phyloP scores from a whole-genome alignment of 169 alveolate genomes.

The Plasmodium vivax region DNA sequence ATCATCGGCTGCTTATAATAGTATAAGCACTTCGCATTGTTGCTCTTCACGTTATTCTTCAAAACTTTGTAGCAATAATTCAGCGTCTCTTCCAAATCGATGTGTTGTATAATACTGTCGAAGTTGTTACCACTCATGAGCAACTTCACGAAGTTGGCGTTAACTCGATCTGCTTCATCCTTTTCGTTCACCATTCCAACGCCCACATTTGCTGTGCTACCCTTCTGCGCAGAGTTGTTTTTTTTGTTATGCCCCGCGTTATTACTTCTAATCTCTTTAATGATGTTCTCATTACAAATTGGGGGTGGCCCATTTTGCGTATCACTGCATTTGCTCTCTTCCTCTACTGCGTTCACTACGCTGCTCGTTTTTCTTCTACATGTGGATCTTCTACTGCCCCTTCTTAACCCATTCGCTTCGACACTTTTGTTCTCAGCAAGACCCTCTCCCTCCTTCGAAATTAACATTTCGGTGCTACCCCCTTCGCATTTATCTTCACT shows the following conservation, averaged over 20 bases:
- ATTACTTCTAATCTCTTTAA: background rate
- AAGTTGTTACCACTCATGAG: background rate
- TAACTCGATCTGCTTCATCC: background rate
- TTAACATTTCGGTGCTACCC: background rate
- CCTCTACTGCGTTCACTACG: background rate
- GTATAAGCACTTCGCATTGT: constrained; percentile 23
- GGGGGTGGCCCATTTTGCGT: background rate
- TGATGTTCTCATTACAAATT: background rate
- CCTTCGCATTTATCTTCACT: background rate
- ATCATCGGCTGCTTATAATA: constrained; percentile 1
- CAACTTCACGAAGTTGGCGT: background rate
- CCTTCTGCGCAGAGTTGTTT: background rate
- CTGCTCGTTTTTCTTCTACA: background rate
- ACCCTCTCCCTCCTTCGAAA: background rate
- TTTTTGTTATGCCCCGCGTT: background rate
- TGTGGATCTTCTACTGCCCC: background rate
- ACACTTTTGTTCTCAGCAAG: background rate
- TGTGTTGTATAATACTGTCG: constrained; percentile 22
- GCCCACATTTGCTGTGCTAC: background rate
- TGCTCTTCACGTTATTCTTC: constrained; percentile 11
- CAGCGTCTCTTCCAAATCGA: constrained; percentile 54
- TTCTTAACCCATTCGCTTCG: background rate
- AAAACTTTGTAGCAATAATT: constrained; percentile 69
- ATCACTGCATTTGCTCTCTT: background rate
- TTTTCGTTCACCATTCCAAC: background rate